phyloP scores from a whole-genome alignment of 1,284 basidiomycete species.

The Exobasidium rhododendri region DNA sequence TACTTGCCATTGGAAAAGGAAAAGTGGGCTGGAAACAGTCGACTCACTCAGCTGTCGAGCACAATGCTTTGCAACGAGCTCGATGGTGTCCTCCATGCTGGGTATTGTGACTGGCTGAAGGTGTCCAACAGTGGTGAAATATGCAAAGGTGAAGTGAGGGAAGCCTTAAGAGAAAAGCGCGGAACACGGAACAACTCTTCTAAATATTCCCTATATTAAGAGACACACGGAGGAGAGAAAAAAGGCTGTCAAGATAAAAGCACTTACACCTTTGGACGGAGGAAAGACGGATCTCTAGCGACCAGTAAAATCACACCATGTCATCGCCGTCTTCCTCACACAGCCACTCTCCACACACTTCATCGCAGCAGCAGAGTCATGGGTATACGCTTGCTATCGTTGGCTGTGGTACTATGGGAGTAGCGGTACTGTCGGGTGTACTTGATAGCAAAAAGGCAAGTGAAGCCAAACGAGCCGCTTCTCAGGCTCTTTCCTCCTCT shows the following conservation, averaged over 20 bases:
- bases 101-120: neutral
- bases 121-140: too few relatives aligned
- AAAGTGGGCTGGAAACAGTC: neutral
- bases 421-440: slow-evolving; percentile 89
- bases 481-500: slow-evolving; percentile 5
- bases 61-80: slow-evolving; percentile 17
- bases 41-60: slow-evolving; percentile 18
- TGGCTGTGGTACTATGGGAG: slow-evolving; percentile 92
- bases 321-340: neutral
- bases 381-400: slow-evolving; percentile 48
- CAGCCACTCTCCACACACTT: neutral
- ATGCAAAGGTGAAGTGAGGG: neutral
- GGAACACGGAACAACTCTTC: neutral
- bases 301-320: neutral
- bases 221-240: neutral
- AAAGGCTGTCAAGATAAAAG: too few relatives aligned
- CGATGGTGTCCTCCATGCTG: slow-evolving; percentile 17
- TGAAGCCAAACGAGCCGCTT: neutral
- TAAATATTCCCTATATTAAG: neutral
- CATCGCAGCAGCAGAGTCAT: neutral
- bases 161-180: neutral
- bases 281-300: neutral
- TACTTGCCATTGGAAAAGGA: neutral
- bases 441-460: slow-evolving; percentile 57
- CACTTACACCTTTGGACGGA: too few relatives aligned